Evolutionary conservation across 225 moss, liverwort and hornwort genomes (phyloP).

Genomic region (Polytrichum formosum): DNA sequence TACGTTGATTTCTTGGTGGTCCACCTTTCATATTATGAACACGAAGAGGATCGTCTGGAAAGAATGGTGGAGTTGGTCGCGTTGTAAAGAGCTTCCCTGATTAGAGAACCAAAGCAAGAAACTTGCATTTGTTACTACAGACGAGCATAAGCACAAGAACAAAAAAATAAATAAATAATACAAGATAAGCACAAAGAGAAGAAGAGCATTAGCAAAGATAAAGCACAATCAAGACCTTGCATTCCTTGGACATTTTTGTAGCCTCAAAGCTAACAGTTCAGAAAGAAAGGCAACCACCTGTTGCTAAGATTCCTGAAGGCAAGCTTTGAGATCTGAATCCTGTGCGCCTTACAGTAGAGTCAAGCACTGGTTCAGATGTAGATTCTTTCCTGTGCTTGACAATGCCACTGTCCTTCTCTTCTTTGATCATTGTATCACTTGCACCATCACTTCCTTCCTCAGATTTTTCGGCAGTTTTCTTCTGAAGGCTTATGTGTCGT

Average conservation of each 20-base stretch:
- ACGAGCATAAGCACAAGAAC: no score
- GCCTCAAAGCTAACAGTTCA: background rate
- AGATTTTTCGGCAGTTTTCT: background rate
- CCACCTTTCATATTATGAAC: constrained; percentile 56
- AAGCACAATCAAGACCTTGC: no score
- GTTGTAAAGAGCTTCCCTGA: constrained; percentile 39
- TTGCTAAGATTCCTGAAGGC: constrained; percentile 33
- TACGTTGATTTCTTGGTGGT: constrained; percentile 50
- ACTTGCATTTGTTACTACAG: no score
- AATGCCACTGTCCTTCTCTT: constrained; percentile 21
- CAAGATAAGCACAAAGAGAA: no score
- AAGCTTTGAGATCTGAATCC: constrained; percentile 53
- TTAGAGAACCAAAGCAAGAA: no score
- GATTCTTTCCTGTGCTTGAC: constrained; percentile 21
- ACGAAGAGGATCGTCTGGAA: constrained; percentile 42
- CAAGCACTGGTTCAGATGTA: constrained; percentile 27
- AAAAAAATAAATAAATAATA: no score
- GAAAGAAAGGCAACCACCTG: constrained; percentile 27
- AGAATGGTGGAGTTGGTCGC: constrained; percentile 33
- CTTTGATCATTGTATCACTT: constrained; percentile 17
- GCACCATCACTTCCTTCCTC: constrained; percentile 8
- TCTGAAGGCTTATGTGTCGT: background rate
- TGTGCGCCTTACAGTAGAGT: constrained; percentile 29
- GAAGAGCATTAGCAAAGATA: no score
- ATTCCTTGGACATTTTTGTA: no score